Conservation (phyloP, 805 yeast genomes). For the Scheffersomyces ergatensis region DNA sequence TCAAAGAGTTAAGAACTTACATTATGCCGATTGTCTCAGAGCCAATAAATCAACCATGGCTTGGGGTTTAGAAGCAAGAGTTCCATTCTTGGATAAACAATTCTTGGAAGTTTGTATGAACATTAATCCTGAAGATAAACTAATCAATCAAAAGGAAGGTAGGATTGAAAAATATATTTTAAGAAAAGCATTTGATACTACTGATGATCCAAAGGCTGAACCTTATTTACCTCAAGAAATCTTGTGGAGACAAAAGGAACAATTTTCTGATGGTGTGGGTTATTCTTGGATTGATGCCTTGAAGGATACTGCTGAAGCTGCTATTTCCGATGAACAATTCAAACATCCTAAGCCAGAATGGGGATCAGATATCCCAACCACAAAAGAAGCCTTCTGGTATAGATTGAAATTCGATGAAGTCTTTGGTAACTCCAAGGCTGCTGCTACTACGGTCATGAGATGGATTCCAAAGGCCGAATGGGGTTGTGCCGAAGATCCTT, state of each 20-base stretch:
- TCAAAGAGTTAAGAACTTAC: constrained; percentile 94
- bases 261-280: constrained; percentile 99
- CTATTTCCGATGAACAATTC: constrained; percentile 85
- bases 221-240: constrained; percentile 97
- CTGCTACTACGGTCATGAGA: constrained; percentile 96
- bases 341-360: constrained; percentile 91
- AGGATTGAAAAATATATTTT: constrained; percentile 91
- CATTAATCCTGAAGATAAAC: constrained; percentile 90
- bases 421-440: constrained; percentile 76
- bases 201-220: constrained; percentile 69
- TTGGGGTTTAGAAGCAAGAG: constrained; percentile 99
- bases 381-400: constrained; percentile 99
- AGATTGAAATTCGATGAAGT: constrained; percentile 93
- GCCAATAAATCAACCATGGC: constrained; percentile 99
- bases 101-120: constrained; percentile 91
- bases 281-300: constrained; percentile 99
- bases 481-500: constrained; percentile 99
- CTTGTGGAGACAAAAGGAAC: constrained; percentile 99
- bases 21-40: constrained; percentile 94
- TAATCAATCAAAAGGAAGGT: constrained; percentile 70
- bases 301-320: constrained; percentile 89
- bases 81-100: constrained; percentile 94
- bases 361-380: constrained; percentile 93
- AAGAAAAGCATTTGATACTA: constrained; percentile 96
- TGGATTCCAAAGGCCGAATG: constrained; percentile 99